Evolutionary conservation across 2,329 filamentous ascomycete species (phyloP).

Genomic region (Pseudopithomyces chartarum): DNA sequence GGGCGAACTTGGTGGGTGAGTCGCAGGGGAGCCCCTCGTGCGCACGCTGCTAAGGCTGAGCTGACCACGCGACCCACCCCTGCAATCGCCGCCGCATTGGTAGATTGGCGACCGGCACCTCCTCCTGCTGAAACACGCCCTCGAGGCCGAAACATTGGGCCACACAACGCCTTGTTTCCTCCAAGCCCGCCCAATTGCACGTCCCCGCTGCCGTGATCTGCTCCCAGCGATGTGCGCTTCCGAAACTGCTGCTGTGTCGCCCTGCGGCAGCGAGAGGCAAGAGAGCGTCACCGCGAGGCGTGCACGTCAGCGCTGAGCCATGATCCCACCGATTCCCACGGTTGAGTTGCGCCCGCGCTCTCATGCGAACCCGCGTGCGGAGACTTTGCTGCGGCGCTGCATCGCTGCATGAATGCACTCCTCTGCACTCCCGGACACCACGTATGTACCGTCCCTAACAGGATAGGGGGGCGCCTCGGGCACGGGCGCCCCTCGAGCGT

Average conservation of each 20-base stretch:
- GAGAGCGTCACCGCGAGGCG: slow-evolving; percentile 11
- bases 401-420: too few species aligned
- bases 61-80: slow-evolving; percentile 21
- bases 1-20: background rate
- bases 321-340: too few species aligned
- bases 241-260: slow-evolving; percentile 20
- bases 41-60: slow-evolving; percentile 20
- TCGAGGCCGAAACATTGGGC: slow-evolving; percentile 28
- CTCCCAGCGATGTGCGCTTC: slow-evolving; percentile 10
- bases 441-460: background rate
- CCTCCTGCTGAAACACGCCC: slow-evolving; percentile 24
- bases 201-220: slow-evolving; percentile 1
- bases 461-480: background rate
- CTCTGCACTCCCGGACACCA: background rate
- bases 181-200: slow-evolving; percentile 20
- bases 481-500: background rate
- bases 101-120: slow-evolving; percentile 24
- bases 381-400: slow-evolving; percentile 1
- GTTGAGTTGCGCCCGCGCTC: background rate
- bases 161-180: slow-evolving; percentile 15
- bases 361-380: slow-evolving; percentile 5
- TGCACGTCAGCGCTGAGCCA: background rate
- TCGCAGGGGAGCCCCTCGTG: background rate
- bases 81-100: slow-evolving; percentile 13
- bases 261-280: background rate